A percentile compares a stretch with the other conserved stretches of the same genome.
These are phyloP conservation scores for Phytophthora tentaculata DNA, from an alignment of 352 stramenopile genomes.

Conservation along the genomic window DNA sequence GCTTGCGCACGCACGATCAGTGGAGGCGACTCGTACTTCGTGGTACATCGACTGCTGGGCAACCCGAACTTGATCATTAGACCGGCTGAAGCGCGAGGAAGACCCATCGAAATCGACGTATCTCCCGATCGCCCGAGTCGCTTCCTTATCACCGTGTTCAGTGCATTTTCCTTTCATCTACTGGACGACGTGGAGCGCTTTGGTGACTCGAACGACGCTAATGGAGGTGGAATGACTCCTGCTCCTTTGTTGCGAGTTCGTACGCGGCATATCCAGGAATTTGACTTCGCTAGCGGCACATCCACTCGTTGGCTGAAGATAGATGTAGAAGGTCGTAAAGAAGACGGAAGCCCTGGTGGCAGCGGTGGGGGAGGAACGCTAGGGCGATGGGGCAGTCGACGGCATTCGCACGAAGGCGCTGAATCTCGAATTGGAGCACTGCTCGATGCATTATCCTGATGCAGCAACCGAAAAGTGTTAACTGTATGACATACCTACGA, in stretches of 20 bases:
- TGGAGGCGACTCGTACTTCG: constrained; percentile 82
- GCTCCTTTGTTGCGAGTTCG: constrained; percentile 68
- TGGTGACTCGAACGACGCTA: constrained; percentile 43
- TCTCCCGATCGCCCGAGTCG: constrained; percentile 56
- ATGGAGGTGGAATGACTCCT: constrained; percentile 46
- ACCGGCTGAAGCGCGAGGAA: constrained; percentile 66
- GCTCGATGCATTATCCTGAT: constrained; percentile 47
- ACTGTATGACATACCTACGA: no score
- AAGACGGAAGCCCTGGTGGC: constrained; percentile 39
- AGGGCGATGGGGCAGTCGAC: constrained; percentile 35
- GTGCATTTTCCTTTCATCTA: constrained; percentile 80
- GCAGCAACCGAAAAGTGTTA: background rate
- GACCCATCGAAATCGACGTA: constrained; percentile 80
- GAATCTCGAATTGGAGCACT: constrained; percentile 50
- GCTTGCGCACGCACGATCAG: constrained; percentile 80
- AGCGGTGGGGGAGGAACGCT: constrained; percentile 17
- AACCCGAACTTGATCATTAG: constrained; percentile 80
- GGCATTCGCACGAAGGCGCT: constrained; percentile 38
- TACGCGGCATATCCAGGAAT: constrained; percentile 81
- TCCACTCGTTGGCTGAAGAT: constrained; percentile 74
- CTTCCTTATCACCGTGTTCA: constrained; percentile 82
- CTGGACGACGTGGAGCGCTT: constrained; percentile 82
- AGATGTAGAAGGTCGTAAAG: constrained; percentile 62
- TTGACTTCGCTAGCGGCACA: constrained; percentile 76
- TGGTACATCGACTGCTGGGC: constrained; percentile 75